Evolutionary conservation across 2,329 filamentous ascomycete species (phyloP).

Genomic region (Penicillium sp.): DNA sequence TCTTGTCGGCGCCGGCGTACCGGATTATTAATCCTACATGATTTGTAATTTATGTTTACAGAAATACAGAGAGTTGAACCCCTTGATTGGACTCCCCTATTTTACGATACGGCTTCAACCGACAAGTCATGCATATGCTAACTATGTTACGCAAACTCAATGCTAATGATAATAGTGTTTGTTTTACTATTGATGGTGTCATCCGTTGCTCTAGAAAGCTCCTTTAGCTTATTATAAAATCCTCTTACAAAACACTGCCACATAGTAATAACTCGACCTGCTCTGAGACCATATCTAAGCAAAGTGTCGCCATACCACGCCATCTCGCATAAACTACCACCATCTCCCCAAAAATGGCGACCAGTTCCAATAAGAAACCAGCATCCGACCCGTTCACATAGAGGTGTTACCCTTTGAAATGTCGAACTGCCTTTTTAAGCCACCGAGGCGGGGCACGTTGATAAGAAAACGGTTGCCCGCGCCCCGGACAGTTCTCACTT

Average conservation of each 20-base stretch:
- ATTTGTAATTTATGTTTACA: too few relatives aligned
- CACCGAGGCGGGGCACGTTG: constrained; percentile 2
- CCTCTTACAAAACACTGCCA: not conserved
- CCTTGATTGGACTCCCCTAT: too few relatives aligned
- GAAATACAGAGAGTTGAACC: too few relatives aligned
- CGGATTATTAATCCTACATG: too few relatives aligned
- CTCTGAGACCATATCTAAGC: constrained; percentile 2
- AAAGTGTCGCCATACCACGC: constrained; percentile 11
- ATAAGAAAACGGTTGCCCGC: constrained; percentile 1
- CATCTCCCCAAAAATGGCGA: not conserved
- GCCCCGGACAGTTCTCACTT: not conserved
- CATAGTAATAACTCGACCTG: not conserved
- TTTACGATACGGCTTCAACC: too few relatives aligned
- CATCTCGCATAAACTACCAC: not conserved
- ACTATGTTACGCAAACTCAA: not conserved
- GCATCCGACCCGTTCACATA: not conserved
- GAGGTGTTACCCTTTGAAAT: not conserved
- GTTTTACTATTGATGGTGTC: not conserved
- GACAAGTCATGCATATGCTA: not conserved
- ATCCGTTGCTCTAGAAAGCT: too few relatives aligned
- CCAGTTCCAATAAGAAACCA: not conserved
- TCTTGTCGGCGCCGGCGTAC: too few relatives aligned
- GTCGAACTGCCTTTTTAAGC: not conserved
- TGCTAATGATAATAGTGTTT: not conserved
- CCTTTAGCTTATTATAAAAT: not conserved